These are phyloP conservation scores for Tulasnella sp. DNA, from an alignment of 768 basidiomycete species.

Conservation along the genomic window DNA sequence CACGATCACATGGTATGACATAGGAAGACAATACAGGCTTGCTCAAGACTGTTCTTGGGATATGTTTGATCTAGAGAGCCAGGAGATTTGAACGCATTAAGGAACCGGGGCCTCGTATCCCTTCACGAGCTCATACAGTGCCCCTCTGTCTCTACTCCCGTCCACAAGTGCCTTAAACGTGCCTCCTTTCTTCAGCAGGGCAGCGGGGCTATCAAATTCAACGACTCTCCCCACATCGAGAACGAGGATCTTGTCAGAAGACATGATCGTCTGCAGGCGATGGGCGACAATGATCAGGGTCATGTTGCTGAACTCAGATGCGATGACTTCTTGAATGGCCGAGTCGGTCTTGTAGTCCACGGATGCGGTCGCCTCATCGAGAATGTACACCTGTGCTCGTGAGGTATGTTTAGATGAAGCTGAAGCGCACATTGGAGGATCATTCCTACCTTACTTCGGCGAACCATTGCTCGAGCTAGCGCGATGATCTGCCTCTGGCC, in stretches of 20 bases:
- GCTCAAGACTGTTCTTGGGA: no score
- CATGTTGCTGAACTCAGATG: slow-evolving; percentile 34
- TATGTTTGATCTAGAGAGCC: no score
- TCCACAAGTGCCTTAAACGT: slow-evolving; percentile 44
- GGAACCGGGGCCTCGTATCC: no score
- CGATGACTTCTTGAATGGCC: slow-evolving; percentile 45
- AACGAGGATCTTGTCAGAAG: slow-evolving; percentile 46
- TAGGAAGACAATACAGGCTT: no score
- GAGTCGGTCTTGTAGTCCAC: slow-evolving; percentile 47
- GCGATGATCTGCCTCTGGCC: slow-evolving; percentile 35
- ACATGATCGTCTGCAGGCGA: slow-evolving; percentile 46
- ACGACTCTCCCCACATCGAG: slow-evolving; percentile 44
- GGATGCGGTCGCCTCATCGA: slow-evolving; percentile 17
- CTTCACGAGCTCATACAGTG: no score
- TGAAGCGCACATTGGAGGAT: no score
- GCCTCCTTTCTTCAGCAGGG: slow-evolving; percentile 44
- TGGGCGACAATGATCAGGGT: slow-evolving; percentile 52
- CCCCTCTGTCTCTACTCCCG: no score
- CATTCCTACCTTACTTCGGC: slow-evolving; percentile 18
- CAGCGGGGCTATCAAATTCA: slow-evolving; percentile 44
- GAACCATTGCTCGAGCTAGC: slow-evolving; percentile 27
- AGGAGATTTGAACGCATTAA: no score
- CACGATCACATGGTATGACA: no score
- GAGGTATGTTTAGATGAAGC: no score
- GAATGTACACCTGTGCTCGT: no score